Evolutionary conservation across 1,139 yeast species (phyloP), one percentile per base, ranked within the genome.

Genomic region (Spathaspora sp.): DNA sequence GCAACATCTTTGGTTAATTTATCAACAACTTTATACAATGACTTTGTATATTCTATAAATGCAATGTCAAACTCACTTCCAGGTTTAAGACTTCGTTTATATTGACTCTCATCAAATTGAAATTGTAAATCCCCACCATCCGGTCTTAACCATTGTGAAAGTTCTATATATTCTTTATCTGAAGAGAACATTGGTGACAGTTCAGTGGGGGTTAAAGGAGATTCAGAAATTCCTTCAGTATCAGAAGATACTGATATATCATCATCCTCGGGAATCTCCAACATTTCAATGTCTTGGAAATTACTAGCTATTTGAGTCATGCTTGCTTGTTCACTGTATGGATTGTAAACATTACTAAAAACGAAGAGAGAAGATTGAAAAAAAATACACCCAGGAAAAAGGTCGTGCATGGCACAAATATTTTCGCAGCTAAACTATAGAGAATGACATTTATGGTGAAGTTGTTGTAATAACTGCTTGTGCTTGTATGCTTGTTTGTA

Each of bases 231-330:
- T 2, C 66, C 63, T 45, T 65, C 74, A 0, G 70, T 67, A 31
- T 65, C 74, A 0, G 71, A 65, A 2, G 66, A 58, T 24, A 60
- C 53, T 6, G 57, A 43, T 15, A 57, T 57, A 18, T 38, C 46
- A 10, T 59, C 67, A 42, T 68, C 71, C 15, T 69, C 78, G 1
- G 76, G 77, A 23, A 74, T 66, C 42, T 74, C 78, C 43, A 75
- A 61, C 78, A 74, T 72, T 49, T 74, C 79, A 29, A 74, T 72
- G 49, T 74, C 78, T 38, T 67, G 38, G 16, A 34, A 34, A 10
- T 34, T 34, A 13, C 34, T 29, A 5, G 38, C 17, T 15, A 33
- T 3, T 33, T 33, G 23, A 34, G 23, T 7, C 38, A 34, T 34
- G 38, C 11, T 33, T 33, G 11, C n/a, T 8, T 17, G 16, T 10